Evolutionary conservation across 2,329 filamentous ascomycete genomes (phyloP).

Genomic region (Aspergillus sp.): DNA sequence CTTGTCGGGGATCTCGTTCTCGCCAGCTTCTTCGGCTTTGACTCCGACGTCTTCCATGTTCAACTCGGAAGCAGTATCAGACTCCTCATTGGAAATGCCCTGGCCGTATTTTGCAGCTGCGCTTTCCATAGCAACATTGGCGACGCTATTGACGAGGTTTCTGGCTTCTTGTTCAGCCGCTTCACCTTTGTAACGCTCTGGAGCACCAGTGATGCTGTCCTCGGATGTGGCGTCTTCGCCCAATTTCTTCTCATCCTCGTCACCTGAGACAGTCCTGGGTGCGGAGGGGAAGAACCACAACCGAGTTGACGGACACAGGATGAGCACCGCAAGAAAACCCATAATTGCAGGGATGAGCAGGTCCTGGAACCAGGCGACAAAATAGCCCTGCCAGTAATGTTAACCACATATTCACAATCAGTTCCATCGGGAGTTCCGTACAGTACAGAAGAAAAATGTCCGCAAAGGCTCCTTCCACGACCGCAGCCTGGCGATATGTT

Average conservation of each 20-base stretch:
- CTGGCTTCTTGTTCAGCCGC: slow-evolving; percentile 79
- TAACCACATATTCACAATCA: neutral
- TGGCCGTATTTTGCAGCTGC: slow-evolving; percentile 75
- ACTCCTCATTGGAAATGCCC: slow-evolving; percentile 52
- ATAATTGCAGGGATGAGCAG: slow-evolving; percentile 64
- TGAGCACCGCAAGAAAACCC: slow-evolving; percentile 61
- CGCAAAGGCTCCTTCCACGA: slow-evolving; percentile 74
- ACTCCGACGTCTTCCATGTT: slow-evolving; percentile 58
- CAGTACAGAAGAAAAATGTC: slow-evolving; percentile 64
- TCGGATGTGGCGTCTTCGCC: slow-evolving; percentile 55
- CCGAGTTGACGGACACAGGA: slow-evolving; percentile 64
- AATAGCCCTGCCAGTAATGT: slow-evolving; percentile 45
- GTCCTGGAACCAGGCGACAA: slow-evolving; percentile 69
- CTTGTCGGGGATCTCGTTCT: slow-evolving; percentile 51
- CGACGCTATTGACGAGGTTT: slow-evolving; percentile 75
- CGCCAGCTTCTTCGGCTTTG: slow-evolving; percentile 49
- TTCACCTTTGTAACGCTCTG: slow-evolving; percentile 78
- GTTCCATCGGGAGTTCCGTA: slow-evolving; percentile 26
- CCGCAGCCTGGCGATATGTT: slow-evolving; percentile 72
- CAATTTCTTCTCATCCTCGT: slow-evolving; percentile 49
- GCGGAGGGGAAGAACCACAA: slow-evolving; percentile 65
- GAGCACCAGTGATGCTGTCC: slow-evolving; percentile 74
- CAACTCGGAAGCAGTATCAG: slow-evolving; percentile 41
- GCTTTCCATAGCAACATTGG: slow-evolving; percentile 69
- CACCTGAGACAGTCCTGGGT: slow-evolving; percentile 61